Evolutionary conservation across 1,139 yeast species (phyloP).

Genomic region (Eremothecium sinecaudum): DNA sequence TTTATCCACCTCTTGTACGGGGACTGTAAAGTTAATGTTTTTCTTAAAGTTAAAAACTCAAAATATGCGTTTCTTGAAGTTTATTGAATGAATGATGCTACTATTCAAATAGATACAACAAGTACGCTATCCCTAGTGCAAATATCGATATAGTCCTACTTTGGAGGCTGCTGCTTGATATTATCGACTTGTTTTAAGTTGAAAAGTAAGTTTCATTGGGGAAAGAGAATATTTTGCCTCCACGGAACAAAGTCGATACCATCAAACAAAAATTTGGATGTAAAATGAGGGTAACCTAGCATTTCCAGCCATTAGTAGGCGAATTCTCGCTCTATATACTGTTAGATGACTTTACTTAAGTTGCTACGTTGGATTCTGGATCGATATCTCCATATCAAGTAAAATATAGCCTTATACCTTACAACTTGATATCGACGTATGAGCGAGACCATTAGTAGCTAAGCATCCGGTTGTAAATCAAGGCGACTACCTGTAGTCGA

Average conservation of each 20-base stretch:
- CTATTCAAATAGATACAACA: no score
- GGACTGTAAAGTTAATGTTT: constrained; percentile 1
- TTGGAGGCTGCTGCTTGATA: no score
- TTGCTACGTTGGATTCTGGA: background rate
- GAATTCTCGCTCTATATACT: background rate
- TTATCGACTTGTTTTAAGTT: background rate
- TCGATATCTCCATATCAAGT: background rate
- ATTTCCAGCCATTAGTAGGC: background rate
- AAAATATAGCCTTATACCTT: constrained; percentile 1
- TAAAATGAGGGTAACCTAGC: constrained; percentile 4
- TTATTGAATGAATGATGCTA: no score
- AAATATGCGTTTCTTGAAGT: no score
- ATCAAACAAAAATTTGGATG: constrained; percentile 3
- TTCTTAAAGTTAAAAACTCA: constrained; percentile 2
- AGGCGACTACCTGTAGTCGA: no score
- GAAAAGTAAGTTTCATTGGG: constrained; percentile 1
- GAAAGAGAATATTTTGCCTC: constrained; percentile 5
- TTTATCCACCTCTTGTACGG: no score
- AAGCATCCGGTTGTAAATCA: no score
- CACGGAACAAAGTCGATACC: constrained; percentile 5
- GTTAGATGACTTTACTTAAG: background rate
- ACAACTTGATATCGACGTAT: background rate
- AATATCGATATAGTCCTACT: no score
- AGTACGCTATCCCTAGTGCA: no score
- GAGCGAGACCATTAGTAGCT: no score